A percentile compares a stretch with the other conserved stretches of the same genome.
These are phyloP conservation scores for Phytophthora chlamydospora DNA, from an alignment of 352 stramenopile genomes.

Conservation along the genomic window DNA sequence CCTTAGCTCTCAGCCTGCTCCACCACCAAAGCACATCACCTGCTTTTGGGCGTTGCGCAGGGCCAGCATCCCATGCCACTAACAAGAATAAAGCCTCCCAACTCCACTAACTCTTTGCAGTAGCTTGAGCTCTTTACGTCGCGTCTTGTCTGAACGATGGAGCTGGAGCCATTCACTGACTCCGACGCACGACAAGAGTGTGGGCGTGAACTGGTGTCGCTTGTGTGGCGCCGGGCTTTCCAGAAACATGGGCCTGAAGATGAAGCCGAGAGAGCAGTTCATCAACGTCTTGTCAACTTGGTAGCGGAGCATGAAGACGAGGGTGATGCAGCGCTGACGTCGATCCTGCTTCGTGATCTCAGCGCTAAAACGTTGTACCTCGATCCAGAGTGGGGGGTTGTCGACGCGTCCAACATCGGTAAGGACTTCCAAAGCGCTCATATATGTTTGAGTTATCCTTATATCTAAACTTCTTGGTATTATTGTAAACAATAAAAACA, in stretches of 20 bases:
- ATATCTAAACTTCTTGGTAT: not conserved
- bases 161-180: constrained; percentile 8
- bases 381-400: constrained; percentile 49
- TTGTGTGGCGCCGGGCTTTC: constrained; percentile 29
- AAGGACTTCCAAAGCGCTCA: not conserved
- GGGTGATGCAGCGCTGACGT: constrained; percentile 12
- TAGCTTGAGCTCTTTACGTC: not conserved
- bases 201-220: constrained; percentile 11
- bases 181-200: constrained; percentile 3
- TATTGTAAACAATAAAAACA: too few species aligned
- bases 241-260: constrained; percentile 18
- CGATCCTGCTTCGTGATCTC: constrained; percentile 36
- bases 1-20: constrained; percentile 22
- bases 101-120: constrained; percentile 1
- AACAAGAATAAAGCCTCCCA: constrained; percentile 26
- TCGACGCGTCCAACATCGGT: constrained; percentile 68
- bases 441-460: not conserved
- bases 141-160: constrained; percentile 6
- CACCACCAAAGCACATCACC: constrained; percentile 10
- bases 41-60: constrained; percentile 21
- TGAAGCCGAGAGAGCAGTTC: constrained; percentile 25
- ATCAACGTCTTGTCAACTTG: constrained; percentile 23
- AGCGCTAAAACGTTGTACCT: constrained; percentile 49
- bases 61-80: constrained; percentile 6
- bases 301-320: constrained; percentile 22